Evolutionary conservation across 2,329 filamentous ascomycete genomes (phyloP).

Genomic region (Exophiala calicioides): DNA sequence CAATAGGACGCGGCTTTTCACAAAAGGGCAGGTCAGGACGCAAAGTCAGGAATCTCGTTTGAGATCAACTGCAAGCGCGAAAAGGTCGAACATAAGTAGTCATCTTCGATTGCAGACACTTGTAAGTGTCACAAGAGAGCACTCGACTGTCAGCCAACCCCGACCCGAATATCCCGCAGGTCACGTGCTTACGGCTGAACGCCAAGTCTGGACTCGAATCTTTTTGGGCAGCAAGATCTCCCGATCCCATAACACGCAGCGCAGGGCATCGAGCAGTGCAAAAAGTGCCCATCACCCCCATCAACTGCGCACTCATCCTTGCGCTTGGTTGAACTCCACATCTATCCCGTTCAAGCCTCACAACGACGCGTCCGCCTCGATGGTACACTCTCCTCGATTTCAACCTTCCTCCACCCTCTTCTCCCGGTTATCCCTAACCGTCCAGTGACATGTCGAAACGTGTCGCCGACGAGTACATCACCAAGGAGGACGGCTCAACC

Average conservation of each 20-base stretch:
- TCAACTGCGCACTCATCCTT: neutral
- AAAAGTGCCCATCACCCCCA: slow-evolving; percentile 7
- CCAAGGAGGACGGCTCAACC: slow-evolving; percentile 30
- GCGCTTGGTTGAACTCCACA: no score
- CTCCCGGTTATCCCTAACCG: slow-evolving; percentile 12
- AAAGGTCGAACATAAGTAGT: no score
- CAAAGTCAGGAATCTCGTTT: no score
- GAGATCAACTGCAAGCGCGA: no score
- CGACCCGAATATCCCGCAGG: no score
- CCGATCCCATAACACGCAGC: neutral
- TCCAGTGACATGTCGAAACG: slow-evolving; percentile 30
- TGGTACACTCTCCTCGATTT: slow-evolving; percentile 14
- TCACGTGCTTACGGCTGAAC: no score
- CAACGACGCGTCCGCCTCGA: slow-evolving; percentile 22
- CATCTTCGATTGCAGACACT: no score
- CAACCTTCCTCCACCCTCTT: slow-evolving; percentile 33
- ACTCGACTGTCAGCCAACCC: no score
- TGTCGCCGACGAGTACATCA: slow-evolving; percentile 27
- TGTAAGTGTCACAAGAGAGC: no score
- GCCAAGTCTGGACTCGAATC: slow-evolving; percentile 13
- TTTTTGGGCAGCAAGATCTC: slow-evolving; percentile 2
- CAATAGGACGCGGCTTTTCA: no score
- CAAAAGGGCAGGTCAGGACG: no score
- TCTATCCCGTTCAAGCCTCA: neutral
- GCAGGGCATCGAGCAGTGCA: neutral